Base-by-base conservation (phyloP, 495 filamentous ascomycete genomes). In the Lasiosphaeria miniovina region DNA sequence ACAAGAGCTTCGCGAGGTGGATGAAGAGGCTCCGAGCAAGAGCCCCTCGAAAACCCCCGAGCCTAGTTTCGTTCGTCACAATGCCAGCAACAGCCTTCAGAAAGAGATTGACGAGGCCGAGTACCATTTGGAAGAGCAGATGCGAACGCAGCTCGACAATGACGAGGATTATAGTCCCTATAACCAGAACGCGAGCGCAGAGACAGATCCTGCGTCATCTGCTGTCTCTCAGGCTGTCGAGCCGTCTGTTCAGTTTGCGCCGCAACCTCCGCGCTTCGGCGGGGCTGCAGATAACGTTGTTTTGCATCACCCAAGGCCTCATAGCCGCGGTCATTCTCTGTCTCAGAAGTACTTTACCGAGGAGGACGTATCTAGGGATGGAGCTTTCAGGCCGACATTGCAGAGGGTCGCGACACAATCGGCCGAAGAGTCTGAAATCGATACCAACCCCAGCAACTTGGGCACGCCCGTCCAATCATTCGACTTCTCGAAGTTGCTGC, bases 21-120 rank as follows among this genome's bases (percentile, higher is more conserved):
- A 85, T 31, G 84, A 85, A 62, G 82, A 83, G 55, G 73, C 75
- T 1, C 59, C 66, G 8, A 63, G 58, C 34, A 77, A 82, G 64
- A 80, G 71, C 34, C 75, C 76, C 2, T 75, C 77, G 4, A 77
- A 80, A 61, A 77, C 74, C 3, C 78, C 79, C 3, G 79, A 82
- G 60, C 75, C 78, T 0, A 59, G 65, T 17, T 75, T 76, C 48
- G 60, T 73, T 36, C 69, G 63, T 36, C 79, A 72, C 63, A 82
- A 76, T 36, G 74, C 72, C 49, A 79, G 65, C 59, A 70, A 77
- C 41, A 89, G 83, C 36, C 78, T 97, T 34, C 90, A 96, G 71
- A 86, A 87, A 66, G 91, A 95, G 61, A 84, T 96, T 49, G 89
- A 95, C 52, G 86, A 91, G 67, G 84, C 85, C n/a, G 88, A 95